Conservation (phyloP, 2,329 filamentous ascomycete genomes). For the Botrytis squamosa region DNA sequence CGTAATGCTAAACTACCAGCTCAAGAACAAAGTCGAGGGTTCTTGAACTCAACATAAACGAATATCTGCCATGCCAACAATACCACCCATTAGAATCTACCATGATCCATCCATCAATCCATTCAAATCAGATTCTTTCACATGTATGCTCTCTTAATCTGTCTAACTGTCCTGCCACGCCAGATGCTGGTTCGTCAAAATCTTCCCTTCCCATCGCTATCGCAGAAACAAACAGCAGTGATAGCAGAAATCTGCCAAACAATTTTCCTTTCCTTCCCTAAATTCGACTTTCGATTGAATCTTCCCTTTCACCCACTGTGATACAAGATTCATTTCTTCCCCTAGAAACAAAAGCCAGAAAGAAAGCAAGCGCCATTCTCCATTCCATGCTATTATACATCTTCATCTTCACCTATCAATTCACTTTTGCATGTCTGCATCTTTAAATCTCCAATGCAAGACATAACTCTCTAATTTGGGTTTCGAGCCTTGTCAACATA, state of each 20-base stretch:
- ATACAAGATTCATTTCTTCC: neutral
- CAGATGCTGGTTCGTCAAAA: neutral
- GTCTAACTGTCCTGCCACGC: neutral
- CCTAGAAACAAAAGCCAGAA: conserved; percentile 11
- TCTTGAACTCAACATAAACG: neutral
- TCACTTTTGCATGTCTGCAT: neutral
- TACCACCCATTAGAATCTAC: neutral
- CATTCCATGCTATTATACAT: conserved; percentile 25
- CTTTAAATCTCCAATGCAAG: neutral
- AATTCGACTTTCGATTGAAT: neutral
- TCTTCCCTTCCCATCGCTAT: neutral
- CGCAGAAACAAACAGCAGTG: neutral
- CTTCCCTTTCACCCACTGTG: neutral
- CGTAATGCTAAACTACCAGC: neutral
- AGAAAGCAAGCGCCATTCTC: conserved; percentile 33
- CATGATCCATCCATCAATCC: neutral
- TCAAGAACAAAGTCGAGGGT: neutral
- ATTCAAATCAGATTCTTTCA: neutral
- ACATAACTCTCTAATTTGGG: conserved; percentile 16
- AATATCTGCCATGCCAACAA: neutral
- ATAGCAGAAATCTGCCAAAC: neutral
- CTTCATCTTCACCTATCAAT: neutral
- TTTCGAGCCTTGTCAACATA: conserved; percentile 65
- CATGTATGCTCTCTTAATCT: neutral
- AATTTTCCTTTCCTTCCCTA: neutral